Evolutionary conservation across 2,329 filamentous ascomycete species (phyloP).

Genomic region (Cytospora piceicola): DNA sequence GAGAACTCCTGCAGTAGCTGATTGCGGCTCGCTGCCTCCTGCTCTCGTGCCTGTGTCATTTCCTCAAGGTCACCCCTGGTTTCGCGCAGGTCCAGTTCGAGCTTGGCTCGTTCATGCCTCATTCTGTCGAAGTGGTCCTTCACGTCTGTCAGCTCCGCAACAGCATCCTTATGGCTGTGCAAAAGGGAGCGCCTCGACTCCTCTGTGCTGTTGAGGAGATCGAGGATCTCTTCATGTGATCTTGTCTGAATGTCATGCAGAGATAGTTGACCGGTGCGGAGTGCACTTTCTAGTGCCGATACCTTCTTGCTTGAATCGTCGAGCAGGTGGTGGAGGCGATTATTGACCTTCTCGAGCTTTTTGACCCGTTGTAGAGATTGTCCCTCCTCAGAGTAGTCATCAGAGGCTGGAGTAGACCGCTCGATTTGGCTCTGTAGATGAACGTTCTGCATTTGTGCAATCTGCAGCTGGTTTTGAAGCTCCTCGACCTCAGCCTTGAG

Average conservation of each 20-base stretch:
- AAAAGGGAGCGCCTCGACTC: slow-evolving; percentile 81
- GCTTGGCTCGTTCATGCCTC: slow-evolving; percentile 75
- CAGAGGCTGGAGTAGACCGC: slow-evolving; percentile 63
- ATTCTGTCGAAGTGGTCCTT: slow-evolving; percentile 87
- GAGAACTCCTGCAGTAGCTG: slow-evolving; percentile 91
- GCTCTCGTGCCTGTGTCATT: slow-evolving; percentile 75
- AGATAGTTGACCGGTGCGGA: slow-evolving; percentile 84
- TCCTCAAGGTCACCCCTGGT: slow-evolving; percentile 82
- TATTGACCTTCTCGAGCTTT: slow-evolving; percentile 91
- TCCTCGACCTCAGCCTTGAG: slow-evolving; percentile 88
- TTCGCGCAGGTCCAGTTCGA: slow-evolving; percentile 89
- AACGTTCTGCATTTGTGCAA: slow-evolving; percentile 92
- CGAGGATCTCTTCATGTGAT: slow-evolving; percentile 91
- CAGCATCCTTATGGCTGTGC: slow-evolving; percentile 81
- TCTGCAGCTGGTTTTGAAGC: slow-evolving; percentile 89
- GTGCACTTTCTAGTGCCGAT: slow-evolving; percentile 82
- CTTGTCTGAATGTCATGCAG: slow-evolving; percentile 89
- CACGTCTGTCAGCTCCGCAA: slow-evolving; percentile 82
- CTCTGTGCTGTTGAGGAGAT: slow-evolving; percentile 91
- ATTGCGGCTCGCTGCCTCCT: slow-evolving; percentile 83
- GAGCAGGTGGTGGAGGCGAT: slow-evolving; percentile 87
- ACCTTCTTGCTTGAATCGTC: slow-evolving; percentile 94
- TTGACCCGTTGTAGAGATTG: slow-evolving; percentile 81
- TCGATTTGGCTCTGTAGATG: slow-evolving; percentile 89
- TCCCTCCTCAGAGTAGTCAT: slow-evolving; percentile 70